Percentiles rank a stretch among this genome's conserved stretches.
phyloP scores from a whole-genome alignment of 176 grass and related monocot species.

The Cocos nucifera region DNA sequence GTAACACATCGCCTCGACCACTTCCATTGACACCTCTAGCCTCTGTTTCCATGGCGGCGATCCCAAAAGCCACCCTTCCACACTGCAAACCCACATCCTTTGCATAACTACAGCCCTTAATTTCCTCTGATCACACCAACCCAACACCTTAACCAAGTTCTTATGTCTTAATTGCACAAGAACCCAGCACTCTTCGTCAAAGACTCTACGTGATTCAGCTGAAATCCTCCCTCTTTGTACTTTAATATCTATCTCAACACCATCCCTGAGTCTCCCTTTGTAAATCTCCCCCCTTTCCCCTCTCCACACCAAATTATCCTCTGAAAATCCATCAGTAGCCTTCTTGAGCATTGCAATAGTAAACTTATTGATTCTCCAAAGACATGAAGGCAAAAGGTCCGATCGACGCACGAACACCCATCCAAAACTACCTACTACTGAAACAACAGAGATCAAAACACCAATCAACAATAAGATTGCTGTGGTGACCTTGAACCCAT shows the following conservation, averaged over 20 bases:
- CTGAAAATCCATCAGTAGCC: background rate
- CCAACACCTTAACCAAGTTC: slow-evolving; percentile 15
- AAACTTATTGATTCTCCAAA: background rate
- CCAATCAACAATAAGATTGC: background rate
- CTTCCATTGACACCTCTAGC: slow-evolving; percentile 1
- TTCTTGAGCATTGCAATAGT: background rate
- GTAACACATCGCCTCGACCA: background rate
- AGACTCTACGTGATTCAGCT: background rate
- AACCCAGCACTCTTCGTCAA: slow-evolving; percentile 1
- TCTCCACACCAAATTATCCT: slow-evolving; percentile 2
- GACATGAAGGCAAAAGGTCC: too few species aligned
- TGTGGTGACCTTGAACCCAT: background rate
- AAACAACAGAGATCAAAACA: background rate
- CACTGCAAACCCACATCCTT: background rate
- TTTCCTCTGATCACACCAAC: slow-evolving; percentile 2
- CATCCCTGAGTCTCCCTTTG: background rate
- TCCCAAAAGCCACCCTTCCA: slow-evolving; percentile 1
- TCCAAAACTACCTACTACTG: background rate
- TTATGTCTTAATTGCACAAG: slow-evolving; percentile 7
- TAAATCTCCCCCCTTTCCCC: background rate
- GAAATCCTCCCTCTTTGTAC: background rate
- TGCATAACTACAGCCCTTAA: background rate
- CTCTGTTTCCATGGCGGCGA: slow-evolving; percentile 13
- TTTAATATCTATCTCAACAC: background rate
- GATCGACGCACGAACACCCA: background rate